Conservation (phyloP, 1,284 basidiomycete genomes). For the Pseudozyma thailandica region DNA sequence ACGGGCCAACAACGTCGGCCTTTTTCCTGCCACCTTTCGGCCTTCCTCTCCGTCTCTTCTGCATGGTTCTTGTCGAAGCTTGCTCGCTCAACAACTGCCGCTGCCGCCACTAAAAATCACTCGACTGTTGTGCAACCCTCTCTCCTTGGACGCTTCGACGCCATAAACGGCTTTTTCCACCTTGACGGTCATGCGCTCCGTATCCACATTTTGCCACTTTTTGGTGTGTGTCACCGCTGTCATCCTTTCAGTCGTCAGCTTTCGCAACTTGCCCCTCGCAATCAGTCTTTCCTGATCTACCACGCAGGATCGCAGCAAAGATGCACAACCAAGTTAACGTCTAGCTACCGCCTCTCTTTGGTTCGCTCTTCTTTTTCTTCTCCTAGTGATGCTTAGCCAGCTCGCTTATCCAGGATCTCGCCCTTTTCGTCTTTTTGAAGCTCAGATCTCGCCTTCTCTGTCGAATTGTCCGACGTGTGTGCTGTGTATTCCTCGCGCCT, state of each 20-base stretch:
- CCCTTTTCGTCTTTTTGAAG: too few relatives aligned
- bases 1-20: conserved; percentile 16
- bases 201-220: too few relatives aligned
- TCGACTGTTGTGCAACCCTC: neutral
- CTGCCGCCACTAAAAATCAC: neutral
- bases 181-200: conserved; percentile 26
- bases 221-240: neutral
- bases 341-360: neutral
- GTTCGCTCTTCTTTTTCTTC: neutral
- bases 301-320: too few relatives aligned
- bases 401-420: too few relatives aligned
- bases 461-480: too few relatives aligned
- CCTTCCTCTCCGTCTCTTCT: conserved; percentile 1
- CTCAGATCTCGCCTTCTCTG: too few relatives aligned
- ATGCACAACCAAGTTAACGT: too few relatives aligned
- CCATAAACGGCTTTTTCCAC: conserved; percentile 19
- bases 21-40: neutral
- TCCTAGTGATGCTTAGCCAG: too few relatives aligned
- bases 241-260: too few relatives aligned
- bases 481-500: too few relatives aligned
- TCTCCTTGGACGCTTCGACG: neutral
- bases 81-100: neutral
- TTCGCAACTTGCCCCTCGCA: neutral
- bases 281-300: too few relatives aligned
- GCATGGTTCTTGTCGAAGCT: neutral